Base-by-base conservation (phyloP, 495 filamentous ascomycete genomes). In the Aspergillus hancockii region DNA sequence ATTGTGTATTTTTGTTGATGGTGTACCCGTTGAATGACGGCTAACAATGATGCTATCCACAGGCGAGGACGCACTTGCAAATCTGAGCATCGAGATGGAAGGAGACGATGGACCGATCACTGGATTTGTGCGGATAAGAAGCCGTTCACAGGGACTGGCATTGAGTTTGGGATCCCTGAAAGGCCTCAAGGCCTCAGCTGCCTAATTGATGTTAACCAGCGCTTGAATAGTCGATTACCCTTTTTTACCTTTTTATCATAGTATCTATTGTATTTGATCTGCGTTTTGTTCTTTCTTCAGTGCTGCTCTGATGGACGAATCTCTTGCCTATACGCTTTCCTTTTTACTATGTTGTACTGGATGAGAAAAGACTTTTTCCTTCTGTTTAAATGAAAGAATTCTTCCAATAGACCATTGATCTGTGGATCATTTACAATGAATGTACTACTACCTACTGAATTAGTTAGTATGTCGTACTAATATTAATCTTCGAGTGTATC, bases 31-130 rank as follows among this genome's bases (percentile, higher is more conserved):
- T 8, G 4, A 9, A 54, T 52, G n/a, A 47, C 8, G 43, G 50
- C 73, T 77, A 66, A 79, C 66, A 47, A 13, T 51, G 8, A 8
- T 6, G 49, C 14, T 32, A 18, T 31, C 50, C 63, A 51, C 65
- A 99, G 95, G 95, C 64, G 95, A 99, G 91, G 95, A 99, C 79
- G 95, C 95, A 46, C 78, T 99, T 59, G 95, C 95, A 59, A 99
- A 99, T 71, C 68, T 99, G 75, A 97, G 92, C 68, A 96, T 99
- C 66, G 95, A 99, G 70, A 94, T 97, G 77, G 92, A 98, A 72
- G 92, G 92, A 52, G 92, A 97, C 12, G 88, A 96, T 68, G 94
- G 95, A 28, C 92, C 92, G 7, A 89, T 99, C 60, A 98, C 94
- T 28, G 95, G 95, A n/a, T 99, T 99, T 72, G 91, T 99, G 54